phyloP scores from a whole-genome alignment of 2,329 filamentous ascomycete genomes.

The Cercospora berteroae region DNA sequence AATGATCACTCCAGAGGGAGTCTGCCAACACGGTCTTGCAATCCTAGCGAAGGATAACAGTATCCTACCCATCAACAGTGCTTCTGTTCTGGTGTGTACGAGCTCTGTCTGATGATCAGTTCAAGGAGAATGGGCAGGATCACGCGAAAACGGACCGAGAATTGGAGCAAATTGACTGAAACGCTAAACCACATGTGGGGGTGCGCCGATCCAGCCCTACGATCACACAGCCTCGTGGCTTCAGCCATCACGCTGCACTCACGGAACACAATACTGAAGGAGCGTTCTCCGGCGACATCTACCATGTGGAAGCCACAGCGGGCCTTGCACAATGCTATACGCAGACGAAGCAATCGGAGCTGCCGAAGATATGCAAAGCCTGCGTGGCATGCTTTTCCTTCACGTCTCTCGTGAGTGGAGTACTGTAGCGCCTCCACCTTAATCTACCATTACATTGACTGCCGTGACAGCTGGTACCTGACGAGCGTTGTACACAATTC shows the following conservation, averaged over 20 bases:
- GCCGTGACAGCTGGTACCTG: neutral
- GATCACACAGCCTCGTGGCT: conserved; percentile 10
- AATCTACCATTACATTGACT: neutral
- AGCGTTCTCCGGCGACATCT: neutral
- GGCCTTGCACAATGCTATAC: neutral
- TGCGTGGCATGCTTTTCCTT: neutral
- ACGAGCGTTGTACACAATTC: neutral
- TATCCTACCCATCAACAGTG: neutral
- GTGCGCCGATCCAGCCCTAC: neutral
- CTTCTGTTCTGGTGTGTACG: neutral
- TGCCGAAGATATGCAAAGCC: neutral
- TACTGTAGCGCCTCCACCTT: neutral
- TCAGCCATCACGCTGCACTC: neutral
- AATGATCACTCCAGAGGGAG: neutral
- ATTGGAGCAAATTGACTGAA: neutral
- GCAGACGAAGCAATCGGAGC: neutral
- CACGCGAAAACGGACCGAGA: neutral
- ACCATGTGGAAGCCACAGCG: neutral
- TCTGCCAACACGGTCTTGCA: neutral
- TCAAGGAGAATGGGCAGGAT: neutral
- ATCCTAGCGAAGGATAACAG: neutral
- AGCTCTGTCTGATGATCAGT: neutral
- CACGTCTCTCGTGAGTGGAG: neutral
- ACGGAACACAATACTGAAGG: neutral
- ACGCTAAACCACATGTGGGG: neutral